phyloP scores from a whole-genome alignment of 441 rosid genomes.

The Euphorbia celastroides region DNA sequence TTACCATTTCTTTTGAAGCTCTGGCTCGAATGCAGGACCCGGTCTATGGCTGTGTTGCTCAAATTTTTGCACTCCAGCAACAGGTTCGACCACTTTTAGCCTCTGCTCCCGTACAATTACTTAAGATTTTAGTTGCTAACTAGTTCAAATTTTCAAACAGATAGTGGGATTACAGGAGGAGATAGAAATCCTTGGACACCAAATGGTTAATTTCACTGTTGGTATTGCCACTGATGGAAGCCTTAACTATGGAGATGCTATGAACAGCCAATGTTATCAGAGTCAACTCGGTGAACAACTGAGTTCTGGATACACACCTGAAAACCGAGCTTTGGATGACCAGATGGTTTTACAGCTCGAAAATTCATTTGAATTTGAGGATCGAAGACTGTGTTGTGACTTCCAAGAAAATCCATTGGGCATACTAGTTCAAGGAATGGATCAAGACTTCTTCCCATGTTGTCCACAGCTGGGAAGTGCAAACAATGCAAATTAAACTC shows the following conservation, averaged over 20 bases:
- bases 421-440: conserved; percentile 35
- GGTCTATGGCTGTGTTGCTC: conserved; percentile 78
- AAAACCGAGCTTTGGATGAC: conserved; percentile 22
- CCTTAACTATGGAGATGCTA: conserved; percentile 30
- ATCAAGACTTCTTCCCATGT: conserved; percentile 28
- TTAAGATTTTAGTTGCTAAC: neutral
- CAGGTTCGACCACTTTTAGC: conserved; percentile 47
- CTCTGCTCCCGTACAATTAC: too few species aligned
- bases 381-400: conserved; percentile 22
- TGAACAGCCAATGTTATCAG: conserved; percentile 33
- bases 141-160: conserved; percentile 33
- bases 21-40: conserved; percentile 80
- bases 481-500: conserved; percentile 18
- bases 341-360: conserved; percentile 23
- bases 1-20: conserved; percentile 87
- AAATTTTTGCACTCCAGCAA: conserved; percentile 83
- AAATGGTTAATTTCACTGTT: conserved; percentile 40
- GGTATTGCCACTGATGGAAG: conserved; percentile 25
- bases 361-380: conserved; percentile 33
- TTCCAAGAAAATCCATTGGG: conserved; percentile 23
- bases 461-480: conserved; percentile 28
- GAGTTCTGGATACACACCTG: conserved; percentile 22
- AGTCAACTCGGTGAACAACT: conserved; percentile 31
- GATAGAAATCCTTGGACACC: conserved; percentile 55
- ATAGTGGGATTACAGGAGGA: conserved; percentile 70